Evolutionary conservation across 257 asterid genomes (phyloP).

Genomic region (Ophiorrhiza pumila): DNA sequence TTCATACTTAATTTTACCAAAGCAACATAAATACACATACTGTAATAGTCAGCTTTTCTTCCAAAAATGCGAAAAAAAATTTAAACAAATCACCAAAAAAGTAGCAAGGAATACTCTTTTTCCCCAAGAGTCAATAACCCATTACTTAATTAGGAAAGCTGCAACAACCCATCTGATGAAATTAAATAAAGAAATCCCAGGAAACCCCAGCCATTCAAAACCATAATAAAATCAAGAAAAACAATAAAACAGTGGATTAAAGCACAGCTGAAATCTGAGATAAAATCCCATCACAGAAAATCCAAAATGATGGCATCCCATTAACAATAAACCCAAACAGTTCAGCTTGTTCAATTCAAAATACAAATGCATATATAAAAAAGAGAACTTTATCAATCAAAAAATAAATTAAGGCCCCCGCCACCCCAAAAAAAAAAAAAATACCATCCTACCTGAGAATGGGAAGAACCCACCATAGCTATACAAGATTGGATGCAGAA

Average conservation of each 20-base stretch:
- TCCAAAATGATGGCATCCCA: constrained; percentile 29
- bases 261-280: constrained; percentile 26
- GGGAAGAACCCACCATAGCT: not conserved
- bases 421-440: not conserved
- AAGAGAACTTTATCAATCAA: not conserved
- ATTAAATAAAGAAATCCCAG: not conserved
- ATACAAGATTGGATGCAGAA: not conserved
- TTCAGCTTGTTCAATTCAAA: not conserved
- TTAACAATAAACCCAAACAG: constrained; percentile 11
- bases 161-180: constrained; percentile 18
- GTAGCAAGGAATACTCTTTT: not conserved
- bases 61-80: not conserved
- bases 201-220: not conserved
- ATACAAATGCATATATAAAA: not conserved
- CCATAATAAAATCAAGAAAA: not conserved
- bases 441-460: constrained; percentile 5
- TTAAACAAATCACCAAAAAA: not conserved
- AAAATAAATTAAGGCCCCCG: not conserved
- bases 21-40: not conserved
- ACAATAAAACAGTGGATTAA: constrained; percentile 21
- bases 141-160: not conserved
- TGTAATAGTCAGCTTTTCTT: not conserved
- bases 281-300: constrained; percentile 32
- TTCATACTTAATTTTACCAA: not conserved
- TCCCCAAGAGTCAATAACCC: not conserved